Base-by-base conservation (phyloP, 73 alveolate genomes). In the Blepharisma stoltei region DNA sequence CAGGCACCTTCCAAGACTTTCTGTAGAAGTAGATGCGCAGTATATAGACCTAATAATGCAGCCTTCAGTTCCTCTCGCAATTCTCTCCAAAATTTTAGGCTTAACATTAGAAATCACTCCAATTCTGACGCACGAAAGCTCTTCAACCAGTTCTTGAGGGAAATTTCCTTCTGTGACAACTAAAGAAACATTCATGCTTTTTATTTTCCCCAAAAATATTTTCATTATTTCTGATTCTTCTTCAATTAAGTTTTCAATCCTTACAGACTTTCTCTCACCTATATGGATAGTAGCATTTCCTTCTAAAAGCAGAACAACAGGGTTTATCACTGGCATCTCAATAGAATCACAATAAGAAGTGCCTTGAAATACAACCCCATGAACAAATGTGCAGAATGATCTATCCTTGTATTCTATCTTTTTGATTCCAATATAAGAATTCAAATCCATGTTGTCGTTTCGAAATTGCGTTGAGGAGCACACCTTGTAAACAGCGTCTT, bases 381-480 rank as follows among this genome's bases (percentile, higher is more conserved):
- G 82, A 53, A 89, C 43, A 46, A 71, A 86, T 43, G 71, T 54
- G 55, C 76, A 78, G 41, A 80, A 48, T 49, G 71, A 32, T 32
- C 41, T 84, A 32, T 89, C 76, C 14, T 60, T 66, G 67, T 55
- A 73, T 49, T 82, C 86, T 9, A 93, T 76, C 14, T 84, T 54
- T 76, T 84, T 86, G 21, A 94, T 82, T 84, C 92, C 84, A 6
- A 93, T 88, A 86, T 70, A 93, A 49, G 75, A 52, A 80, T 85
- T 91, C 48, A 93, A 73, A 66, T 93, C 87, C 92, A 91, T 83
- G 21, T 86, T 60, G 81, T 93, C 98, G 41, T 87, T 84, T 46
- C 93, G 78, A 38, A 78, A 69, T 27, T 90, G 55, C 32, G 93
- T 76, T 6, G 93, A 88, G 5, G 96, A 92, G 71, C 89, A 84